Evolutionary conservation across 1,284 basidiomycete genomes (phyloP).

Genomic region (Malassezia brasiliensis): DNA sequence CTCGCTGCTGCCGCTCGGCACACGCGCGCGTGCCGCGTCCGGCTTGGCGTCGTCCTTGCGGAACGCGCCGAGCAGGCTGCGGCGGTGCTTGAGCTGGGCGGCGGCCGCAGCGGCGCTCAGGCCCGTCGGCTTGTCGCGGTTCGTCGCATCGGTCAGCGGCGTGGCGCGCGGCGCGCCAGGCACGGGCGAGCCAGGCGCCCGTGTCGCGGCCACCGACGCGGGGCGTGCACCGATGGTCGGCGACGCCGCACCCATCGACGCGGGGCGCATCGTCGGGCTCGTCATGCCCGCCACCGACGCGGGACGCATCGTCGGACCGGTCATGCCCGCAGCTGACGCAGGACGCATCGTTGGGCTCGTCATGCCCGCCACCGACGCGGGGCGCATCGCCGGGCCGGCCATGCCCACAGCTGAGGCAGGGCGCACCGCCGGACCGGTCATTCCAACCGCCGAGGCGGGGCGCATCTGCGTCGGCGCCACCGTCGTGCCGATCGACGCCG

Average conservation of each 20-base stretch:
- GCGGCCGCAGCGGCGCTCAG: not conserved
- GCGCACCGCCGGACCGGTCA: too few relatives aligned
- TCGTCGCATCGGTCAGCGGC: not conserved
- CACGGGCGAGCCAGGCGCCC: too few relatives aligned
- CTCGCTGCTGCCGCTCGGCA: not conserved
- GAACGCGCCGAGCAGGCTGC: slow-evolving; percentile 3
- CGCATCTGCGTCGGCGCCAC: too few relatives aligned
- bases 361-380: not conserved
- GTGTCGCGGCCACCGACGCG: too few relatives aligned
- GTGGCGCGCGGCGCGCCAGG: not conserved
- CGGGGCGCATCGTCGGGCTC: too few relatives aligned
- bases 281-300: not conserved
- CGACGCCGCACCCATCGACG: too few relatives aligned
- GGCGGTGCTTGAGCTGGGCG: slow-evolving; percentile 4
- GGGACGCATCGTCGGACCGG: not conserved
- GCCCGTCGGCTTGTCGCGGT: not conserved
- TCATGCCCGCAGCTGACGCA: too few relatives aligned
- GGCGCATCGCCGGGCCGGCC: not conserved
- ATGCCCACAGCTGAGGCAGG: too few relatives aligned
- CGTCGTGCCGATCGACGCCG: too few relatives aligned
- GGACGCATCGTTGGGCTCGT: too few relatives aligned
- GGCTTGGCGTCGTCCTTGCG: not conserved
- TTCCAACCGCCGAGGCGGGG: too few relatives aligned
- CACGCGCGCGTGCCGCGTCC: not conserved
- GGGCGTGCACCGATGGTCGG: too few relatives aligned